Evolutionary conservation across 2,329 filamentous ascomycete genomes (phyloP).

Genomic region (Raffaelea ambrosiae): DNA sequence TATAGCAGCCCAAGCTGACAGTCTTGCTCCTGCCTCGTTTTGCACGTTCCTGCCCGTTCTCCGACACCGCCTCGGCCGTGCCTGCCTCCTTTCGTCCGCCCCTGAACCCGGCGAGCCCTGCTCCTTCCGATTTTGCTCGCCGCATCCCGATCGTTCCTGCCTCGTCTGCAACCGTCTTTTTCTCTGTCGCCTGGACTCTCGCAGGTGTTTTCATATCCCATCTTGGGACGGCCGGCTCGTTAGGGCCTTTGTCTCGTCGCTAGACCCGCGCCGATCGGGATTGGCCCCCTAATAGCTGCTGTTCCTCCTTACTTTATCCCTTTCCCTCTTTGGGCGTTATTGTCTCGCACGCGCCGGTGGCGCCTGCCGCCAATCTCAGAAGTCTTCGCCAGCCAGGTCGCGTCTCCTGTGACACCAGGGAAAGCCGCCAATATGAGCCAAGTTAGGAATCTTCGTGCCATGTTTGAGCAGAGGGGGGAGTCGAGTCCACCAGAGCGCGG

Average conservation of each 20-base stretch:
- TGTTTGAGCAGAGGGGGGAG: conserved; percentile 68
- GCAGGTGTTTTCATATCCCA: no score
- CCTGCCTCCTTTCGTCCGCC: no score
- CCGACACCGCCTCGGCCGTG: no score
- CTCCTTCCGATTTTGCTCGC: no score
- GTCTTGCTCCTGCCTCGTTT: no score
- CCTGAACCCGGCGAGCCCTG: no score
- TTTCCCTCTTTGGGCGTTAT: neutral
- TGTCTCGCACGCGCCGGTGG: conserved; percentile 6
- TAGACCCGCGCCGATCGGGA: neutral
- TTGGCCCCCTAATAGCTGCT: neutral
- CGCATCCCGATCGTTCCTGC: no score
- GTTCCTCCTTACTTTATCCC: neutral
- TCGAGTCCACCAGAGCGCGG: conserved; percentile 60
- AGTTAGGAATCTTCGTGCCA: conserved; percentile 68
- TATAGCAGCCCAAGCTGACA: no score
- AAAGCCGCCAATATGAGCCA: conserved; percentile 48
- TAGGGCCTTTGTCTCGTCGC: neutral
- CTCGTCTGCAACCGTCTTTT: no score
- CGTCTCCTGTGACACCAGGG: neutral
- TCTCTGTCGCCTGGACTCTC: no score
- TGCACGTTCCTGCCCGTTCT: no score
- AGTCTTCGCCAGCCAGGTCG: neutral
- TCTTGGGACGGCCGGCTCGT: neutral
- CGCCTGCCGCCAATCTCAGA: conserved; percentile 5